Evolutionary conservation across 495 filamentous ascomycete genomes (phyloP).

Genomic region (Hyaloscypha hepaticicola): DNA sequence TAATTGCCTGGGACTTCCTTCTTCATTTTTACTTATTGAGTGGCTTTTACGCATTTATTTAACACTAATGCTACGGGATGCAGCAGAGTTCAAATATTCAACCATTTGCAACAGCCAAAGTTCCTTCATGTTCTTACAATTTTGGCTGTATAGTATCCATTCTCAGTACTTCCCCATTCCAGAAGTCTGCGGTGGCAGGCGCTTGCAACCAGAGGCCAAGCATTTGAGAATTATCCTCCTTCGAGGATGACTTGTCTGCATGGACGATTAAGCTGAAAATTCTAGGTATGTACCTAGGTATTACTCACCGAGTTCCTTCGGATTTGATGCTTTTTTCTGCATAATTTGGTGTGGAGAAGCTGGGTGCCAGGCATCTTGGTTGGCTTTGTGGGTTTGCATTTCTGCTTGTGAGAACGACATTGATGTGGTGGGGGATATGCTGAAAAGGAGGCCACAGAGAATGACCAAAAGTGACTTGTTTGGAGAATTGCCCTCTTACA

Average conservation of each 20-base stretch:
- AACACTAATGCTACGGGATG: neutral
- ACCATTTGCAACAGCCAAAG: neutral
- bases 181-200: constrained; percentile 7
- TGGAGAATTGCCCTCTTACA: neutral
- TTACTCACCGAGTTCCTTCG: neutral
- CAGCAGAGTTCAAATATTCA: neutral
- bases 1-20: too few relatives aligned
- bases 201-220: constrained; percentile 12
- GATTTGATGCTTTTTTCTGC: neutral
- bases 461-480: neutral
- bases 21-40: too few relatives aligned
- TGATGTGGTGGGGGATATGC: neutral
- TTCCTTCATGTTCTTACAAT: neutral
- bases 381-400: neutral
- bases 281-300: constrained; percentile 2
- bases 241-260: neutral
- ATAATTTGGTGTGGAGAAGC: neutral
- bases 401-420: neutral
- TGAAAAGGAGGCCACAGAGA: neutral
- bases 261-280: neutral
- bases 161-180: constrained; percentile 2
- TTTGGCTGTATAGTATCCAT: neutral
- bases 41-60: neutral
- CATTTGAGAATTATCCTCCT: constrained; percentile 4
- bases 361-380: neutral